Evolutionary conservation across 2,329 filamentous ascomycete genomes (phyloP).

Genomic region (Diaporthe humulicola): DNA sequence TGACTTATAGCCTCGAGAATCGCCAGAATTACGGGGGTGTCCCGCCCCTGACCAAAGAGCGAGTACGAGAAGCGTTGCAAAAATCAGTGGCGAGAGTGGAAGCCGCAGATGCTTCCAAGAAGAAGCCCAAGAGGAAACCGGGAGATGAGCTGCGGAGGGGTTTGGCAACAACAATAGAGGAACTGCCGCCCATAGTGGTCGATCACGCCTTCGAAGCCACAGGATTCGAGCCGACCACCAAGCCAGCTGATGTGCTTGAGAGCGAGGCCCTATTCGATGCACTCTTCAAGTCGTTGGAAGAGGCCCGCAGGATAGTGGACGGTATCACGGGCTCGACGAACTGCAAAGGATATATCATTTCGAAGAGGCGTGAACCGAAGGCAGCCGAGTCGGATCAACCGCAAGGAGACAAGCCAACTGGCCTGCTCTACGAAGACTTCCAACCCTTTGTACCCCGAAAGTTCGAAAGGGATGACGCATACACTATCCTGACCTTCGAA

Average conservation of each 20-base stretch:
- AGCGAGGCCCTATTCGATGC: slow-evolving; percentile 74
- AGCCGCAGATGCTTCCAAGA: slow-evolving; percentile 61
- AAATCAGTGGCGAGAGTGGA: slow-evolving; percentile 73
- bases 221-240: slow-evolving; percentile 76
- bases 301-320: slow-evolving; percentile 78
- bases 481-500: slow-evolving; percentile 81
- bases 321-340: slow-evolving; percentile 75
- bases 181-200: slow-evolving; percentile 88
- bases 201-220: slow-evolving; percentile 84
- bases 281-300: slow-evolving; percentile 76
- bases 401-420: slow-evolving; percentile 55
- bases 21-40: slow-evolving; percentile 86
- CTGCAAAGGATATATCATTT: slow-evolving; percentile 89
- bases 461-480: slow-evolving; percentile 75
- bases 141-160: slow-evolving; percentile 84
- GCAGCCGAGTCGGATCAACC: slow-evolving; percentile 42
- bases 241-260: slow-evolving; percentile 78
- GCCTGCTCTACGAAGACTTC: slow-evolving; percentile 90
- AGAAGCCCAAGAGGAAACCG: slow-evolving; percentile 80
- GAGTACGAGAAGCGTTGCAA: slow-evolving; percentile 77
- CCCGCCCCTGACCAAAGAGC: slow-evolving; percentile 79
- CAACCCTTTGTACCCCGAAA: slow-evolving; percentile 91
- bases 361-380: slow-evolving; percentile 66
- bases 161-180: slow-evolving; percentile 85
- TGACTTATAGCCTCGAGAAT: slow-evolving; percentile 83